These are phyloP conservation scores for Triticum aestivum DNA, from an alignment of 176 grass and related monocot genomes.

Conservation along the genomic window IWGSC_CS_RefSeq_v2.1 NC_057802.1:475889930-475890429, in stretches of 20 bases:
- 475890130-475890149: background rate
- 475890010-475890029: background rate
- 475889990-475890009: background rate
- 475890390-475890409: constrained; percentile 24
- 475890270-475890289: constrained; percentile 46
- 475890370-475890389: background rate
- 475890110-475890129: background rate
- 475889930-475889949: constrained; percentile 14
- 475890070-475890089: constrained; percentile 7
- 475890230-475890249: constrained; percentile 46
- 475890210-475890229: background rate
- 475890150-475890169: background rate
- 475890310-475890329: background rate
- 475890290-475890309: constrained; percentile 14
- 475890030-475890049: constrained; percentile 3
- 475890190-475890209: background rate
- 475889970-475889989: background rate
- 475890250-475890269: constrained; percentile 39
- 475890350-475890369: background rate
- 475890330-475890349: background rate
- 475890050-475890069: constrained; percentile 12
- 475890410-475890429: constrained; percentile 29
- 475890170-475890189: background rate
- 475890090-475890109: constrained; percentile 23
- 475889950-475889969: background rate